Percentiles rank a stretch among this genome's conserved stretches.
Evolutionary conservation across 2,329 filamentous ascomycete genomes (phyloP).

Genomic region (Aphanoascus verrucosus): DNA sequence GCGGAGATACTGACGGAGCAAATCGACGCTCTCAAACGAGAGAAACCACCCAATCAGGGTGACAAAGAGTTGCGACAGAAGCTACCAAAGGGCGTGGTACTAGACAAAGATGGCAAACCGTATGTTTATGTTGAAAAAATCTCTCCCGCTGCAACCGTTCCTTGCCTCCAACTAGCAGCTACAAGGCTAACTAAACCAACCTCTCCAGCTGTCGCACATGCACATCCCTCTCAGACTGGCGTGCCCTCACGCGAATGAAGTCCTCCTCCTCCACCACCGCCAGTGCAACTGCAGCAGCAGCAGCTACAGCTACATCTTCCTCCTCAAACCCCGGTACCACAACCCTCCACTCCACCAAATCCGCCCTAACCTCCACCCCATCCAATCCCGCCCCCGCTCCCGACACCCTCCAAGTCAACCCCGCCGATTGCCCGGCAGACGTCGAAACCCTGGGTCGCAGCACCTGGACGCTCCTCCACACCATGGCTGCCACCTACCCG

Average conservation of each 20-base stretch:
- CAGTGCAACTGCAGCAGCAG: not conserved
- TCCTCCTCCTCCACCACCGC: conserved; percentile 18
- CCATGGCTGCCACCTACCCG: conserved; percentile 81
- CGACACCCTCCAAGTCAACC: conserved; percentile 27
- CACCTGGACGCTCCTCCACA: conserved; percentile 89
- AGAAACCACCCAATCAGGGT: conserved; percentile 11
- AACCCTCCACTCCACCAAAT: conserved; percentile 26
- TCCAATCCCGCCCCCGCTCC: conserved; percentile 17
- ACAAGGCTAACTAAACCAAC: not conserved
- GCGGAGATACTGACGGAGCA: conserved; percentile 21
- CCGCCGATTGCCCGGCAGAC: conserved; percentile 74
- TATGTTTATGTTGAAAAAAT: conserved; percentile 21
- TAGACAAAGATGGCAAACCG: conserved; percentile 43
- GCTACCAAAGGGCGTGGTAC: conserved; percentile 38
- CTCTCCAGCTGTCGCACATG: conserved; percentile 38
- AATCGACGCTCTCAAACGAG: conserved; percentile 13
- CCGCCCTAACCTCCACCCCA: conserved; percentile 16
- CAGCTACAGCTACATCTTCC: conserved; percentile 13
- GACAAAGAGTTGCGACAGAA: conserved; percentile 21
- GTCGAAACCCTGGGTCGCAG: conserved; percentile 76
- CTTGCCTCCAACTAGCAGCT: not conserved
- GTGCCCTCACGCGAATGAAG: conserved; percentile 34
- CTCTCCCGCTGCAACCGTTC: not conserved
- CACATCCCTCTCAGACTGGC: conserved; percentile 40
- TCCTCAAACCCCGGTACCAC: conserved; percentile 28